Percentiles rank a stretch among this genome's conserved stretches.
These are phyloP conservation scores for Sungouiozyma ichnusensis DNA, from an alignment of 805 yeast species.

Conservation along the genomic window DNA sequence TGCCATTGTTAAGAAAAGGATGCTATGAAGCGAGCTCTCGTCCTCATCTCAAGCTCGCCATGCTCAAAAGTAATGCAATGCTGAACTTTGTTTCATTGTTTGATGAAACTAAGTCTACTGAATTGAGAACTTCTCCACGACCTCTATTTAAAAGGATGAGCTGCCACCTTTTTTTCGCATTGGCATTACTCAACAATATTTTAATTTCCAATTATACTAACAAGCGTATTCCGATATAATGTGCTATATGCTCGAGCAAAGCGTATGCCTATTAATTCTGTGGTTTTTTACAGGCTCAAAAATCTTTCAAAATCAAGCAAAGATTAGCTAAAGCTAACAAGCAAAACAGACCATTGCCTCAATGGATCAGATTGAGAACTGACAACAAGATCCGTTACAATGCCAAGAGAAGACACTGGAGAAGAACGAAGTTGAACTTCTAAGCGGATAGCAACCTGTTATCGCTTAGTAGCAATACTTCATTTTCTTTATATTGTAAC, in stretches of 20 bases:
- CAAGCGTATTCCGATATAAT: not conserved
- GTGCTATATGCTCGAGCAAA: not conserved
- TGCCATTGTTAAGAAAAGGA: not conserved
- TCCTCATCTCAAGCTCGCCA: too few relatives aligned
- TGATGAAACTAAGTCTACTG: too few relatives aligned
- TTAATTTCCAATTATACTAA: not conserved
- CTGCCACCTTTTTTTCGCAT: too few relatives aligned
- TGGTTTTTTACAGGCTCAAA: constrained; percentile 63
- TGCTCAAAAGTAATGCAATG: too few relatives aligned
- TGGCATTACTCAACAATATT: too few relatives aligned
- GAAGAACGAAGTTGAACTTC: constrained; percentile 97
- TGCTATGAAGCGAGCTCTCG: not conserved
- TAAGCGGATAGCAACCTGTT: constrained; percentile 34
- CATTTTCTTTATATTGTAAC: not conserved
- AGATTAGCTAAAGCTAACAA: constrained; percentile 97
- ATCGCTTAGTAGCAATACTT: not conserved
- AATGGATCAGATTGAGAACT: constrained; percentile 98
- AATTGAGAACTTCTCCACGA: too few relatives aligned
- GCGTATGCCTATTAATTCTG: too few relatives aligned
- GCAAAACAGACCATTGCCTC: constrained; percentile 99
- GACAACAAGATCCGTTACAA: constrained; percentile 96
- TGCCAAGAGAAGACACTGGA: constrained; percentile 99
- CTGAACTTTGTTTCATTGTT: too few relatives aligned
- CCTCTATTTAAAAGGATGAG: too few relatives aligned
- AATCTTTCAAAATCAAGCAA: constrained; percentile 94